Base-by-base conservation (phyloP, 192 early-diverging fungal species). In the Mortierella alpina region DNA sequence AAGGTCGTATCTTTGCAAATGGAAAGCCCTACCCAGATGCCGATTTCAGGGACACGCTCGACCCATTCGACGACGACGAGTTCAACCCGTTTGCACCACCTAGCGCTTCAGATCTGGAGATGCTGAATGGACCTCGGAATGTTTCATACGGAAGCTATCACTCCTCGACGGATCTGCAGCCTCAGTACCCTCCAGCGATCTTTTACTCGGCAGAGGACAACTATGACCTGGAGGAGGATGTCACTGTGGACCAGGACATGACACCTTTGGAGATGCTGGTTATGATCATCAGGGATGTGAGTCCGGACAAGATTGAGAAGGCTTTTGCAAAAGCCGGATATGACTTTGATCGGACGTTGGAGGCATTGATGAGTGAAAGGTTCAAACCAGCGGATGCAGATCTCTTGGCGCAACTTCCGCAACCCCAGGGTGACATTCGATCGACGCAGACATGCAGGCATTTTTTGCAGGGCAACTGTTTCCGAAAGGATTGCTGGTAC, bases 401-500 rank as follows among this genome's bases (percentile, higher is more conserved):
- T 7, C n/a, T 57, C 8, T 10, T 56, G 20, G 63, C 61, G n/a
- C 58, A 62, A 17, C 56, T 56, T 31, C 39, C 31, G 13, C 58
- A 62, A 17, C 56, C 51, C 20, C 39, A 20, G 20, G 59, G 64
- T 8, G 58, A 58, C 22, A 31, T 69, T 20, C 70, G 70, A 3
- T 59, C 63, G 4, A 68, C 60, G 22, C 84, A 85, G 46, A 85
- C 87, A 1, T 89, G 88, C 48, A 81, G 88, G 17, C 84, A 87
- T 63, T 89, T 87, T 59, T 72, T 89, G 53, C 86, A 83, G 54
- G 88, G 86, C 8, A 85, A 86, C 48, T 89, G 88, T 49, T 86
- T 85, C 68, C 72, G 88, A 4, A 84, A 85, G 58, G 88, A 89
- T 68, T 89, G 88, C 48, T 86, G 86, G 84, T 89, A 83, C 70